Conservation (phyloP, 2,329 filamentous ascomycete genomes). For the Colletotrichum lindemuthianum region DNA sequence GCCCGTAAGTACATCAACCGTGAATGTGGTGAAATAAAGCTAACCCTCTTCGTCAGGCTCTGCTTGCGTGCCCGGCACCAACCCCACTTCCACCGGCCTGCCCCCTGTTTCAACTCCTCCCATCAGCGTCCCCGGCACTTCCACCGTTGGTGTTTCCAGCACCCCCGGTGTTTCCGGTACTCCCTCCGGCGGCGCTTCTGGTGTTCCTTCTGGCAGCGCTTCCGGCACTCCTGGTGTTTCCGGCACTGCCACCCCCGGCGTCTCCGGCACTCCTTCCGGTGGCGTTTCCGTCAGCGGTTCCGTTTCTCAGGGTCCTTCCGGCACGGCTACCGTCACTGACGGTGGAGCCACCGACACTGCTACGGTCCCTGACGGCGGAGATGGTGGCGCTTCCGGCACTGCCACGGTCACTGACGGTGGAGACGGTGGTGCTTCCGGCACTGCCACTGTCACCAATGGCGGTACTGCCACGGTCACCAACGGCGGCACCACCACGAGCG, state of each 20-base stretch:
- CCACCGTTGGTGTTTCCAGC: background rate
- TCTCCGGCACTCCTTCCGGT: background rate
- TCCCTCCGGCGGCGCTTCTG: background rate
- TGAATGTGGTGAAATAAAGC: background rate
- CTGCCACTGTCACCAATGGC: background rate
- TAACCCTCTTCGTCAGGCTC: background rate
- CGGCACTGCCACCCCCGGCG: background rate
- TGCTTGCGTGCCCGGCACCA: background rate
- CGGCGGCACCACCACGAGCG: background rate
- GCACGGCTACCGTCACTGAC: background rate
- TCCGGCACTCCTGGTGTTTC: background rate
- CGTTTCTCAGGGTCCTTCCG: background rate
- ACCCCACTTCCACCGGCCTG: background rate
- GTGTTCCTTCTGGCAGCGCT: background rate
- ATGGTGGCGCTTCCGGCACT: background rate
- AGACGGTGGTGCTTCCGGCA: background rate
- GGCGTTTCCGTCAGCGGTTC: background rate
- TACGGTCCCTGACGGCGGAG: background rate
- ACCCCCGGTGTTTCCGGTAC: background rate
- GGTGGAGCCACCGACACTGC: background rate
- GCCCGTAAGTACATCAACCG: slow-evolving; percentile 18
- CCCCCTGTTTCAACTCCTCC: background rate
- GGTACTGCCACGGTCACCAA: background rate
- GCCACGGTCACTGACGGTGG: background rate
- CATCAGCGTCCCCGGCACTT: slow-evolving; percentile 12